A percentile compares a stretch with the other conserved stretches of the same genome.
Conservation (phyloP, 2,329 filamentous ascomycete genomes). For the Ophiostoma triangulosporum region DNA sequence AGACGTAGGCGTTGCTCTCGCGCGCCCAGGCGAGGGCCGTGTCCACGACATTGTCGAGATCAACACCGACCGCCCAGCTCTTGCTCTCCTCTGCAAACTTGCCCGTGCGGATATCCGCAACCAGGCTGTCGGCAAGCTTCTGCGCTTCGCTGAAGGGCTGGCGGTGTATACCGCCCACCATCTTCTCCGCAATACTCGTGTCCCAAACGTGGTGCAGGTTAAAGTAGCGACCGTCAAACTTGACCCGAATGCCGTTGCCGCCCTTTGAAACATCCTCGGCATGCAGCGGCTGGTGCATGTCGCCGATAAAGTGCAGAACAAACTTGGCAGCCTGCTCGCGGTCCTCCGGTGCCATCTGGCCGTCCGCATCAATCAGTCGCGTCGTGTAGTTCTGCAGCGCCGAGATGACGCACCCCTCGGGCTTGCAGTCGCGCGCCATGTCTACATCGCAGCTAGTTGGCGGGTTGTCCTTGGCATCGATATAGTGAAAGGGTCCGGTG, state of each 20-base stretch:
- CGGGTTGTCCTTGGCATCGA: slow-evolving; percentile 52
- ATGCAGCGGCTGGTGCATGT: slow-evolving; percentile 57
- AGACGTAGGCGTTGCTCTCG: slow-evolving; percentile 50
- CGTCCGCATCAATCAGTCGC: slow-evolving; percentile 32
- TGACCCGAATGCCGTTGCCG: slow-evolving; percentile 55
- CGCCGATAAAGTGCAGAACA: slow-evolving; percentile 54
- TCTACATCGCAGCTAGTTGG: slow-evolving; percentile 43
- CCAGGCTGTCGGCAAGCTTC: slow-evolving; percentile 44
- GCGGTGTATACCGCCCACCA: slow-evolving; percentile 43
- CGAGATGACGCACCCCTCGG: slow-evolving; percentile 46
- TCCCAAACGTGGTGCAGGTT: slow-evolving; percentile 69
- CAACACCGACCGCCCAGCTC: slow-evolving; percentile 41
- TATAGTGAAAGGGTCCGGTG: slow-evolving; percentile 52
- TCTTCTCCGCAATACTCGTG: slow-evolving; percentile 51
- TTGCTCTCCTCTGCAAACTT: slow-evolving; percentile 36
- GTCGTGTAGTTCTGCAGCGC: slow-evolving; percentile 48
- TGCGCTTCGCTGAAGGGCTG: slow-evolving; percentile 36
- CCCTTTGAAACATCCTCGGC: slow-evolving; percentile 49
- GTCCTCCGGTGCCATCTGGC: slow-evolving; percentile 27
- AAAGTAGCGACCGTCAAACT: slow-evolving; percentile 39
- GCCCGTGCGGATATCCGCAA: slow-evolving; percentile 39
- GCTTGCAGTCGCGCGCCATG: slow-evolving; percentile 47
- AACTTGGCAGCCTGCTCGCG: slow-evolving; percentile 51
- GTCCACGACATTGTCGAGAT: slow-evolving; percentile 37
- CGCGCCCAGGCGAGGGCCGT: slow-evolving; percentile 51